Conservation (phyloP, 768 basidiomycete species). For the Krasilnikovozyma curviuscula region DNA sequence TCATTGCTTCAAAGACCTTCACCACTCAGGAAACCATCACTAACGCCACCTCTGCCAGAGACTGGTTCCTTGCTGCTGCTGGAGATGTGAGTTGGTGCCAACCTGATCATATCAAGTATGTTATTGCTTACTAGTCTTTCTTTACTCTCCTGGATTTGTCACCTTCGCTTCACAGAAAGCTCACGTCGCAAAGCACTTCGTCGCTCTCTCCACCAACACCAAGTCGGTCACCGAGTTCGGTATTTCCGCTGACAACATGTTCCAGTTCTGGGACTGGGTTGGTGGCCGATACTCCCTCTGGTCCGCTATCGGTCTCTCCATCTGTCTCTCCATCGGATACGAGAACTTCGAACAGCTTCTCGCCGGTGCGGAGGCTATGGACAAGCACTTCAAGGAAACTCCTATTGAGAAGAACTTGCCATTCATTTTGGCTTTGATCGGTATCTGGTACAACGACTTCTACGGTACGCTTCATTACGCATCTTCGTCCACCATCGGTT, state of each 20-base stretch:
- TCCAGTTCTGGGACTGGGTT: constrained; percentile 99
- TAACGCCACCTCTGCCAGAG: constrained; percentile 79
- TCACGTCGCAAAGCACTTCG: constrained; percentile 97
- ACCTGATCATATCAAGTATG: background rate
- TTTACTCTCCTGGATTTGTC: background rate
- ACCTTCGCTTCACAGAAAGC: constrained; percentile 31
- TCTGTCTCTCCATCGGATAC: constrained; percentile 79
- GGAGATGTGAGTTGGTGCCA: constrained; percentile 45
- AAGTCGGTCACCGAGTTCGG: constrained; percentile 83
- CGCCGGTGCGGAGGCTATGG: constrained; percentile 89
- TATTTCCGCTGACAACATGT: constrained; percentile 83
- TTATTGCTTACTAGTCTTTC: background rate
- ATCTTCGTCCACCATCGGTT: background rate
- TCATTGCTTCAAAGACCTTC: constrained; percentile 97
- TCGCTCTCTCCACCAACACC: constrained; percentile 91
- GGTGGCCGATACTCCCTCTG: constrained; percentile 95
- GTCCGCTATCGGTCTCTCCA: constrained; percentile 93
- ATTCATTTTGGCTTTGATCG: constrained; percentile 68
- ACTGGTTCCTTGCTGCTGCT: constrained; percentile 77
- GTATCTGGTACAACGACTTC: constrained; percentile 99
- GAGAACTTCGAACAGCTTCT: constrained; percentile 82
- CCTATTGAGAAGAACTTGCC: constrained; percentile 79
- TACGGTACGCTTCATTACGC: constrained; percentile 42
- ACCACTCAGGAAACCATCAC: constrained; percentile 99
- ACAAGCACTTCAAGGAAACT: constrained; percentile 82